phyloP scores from a whole-genome alignment of 257 asterid species.

The Ajuga chamaepitys region DNA sequence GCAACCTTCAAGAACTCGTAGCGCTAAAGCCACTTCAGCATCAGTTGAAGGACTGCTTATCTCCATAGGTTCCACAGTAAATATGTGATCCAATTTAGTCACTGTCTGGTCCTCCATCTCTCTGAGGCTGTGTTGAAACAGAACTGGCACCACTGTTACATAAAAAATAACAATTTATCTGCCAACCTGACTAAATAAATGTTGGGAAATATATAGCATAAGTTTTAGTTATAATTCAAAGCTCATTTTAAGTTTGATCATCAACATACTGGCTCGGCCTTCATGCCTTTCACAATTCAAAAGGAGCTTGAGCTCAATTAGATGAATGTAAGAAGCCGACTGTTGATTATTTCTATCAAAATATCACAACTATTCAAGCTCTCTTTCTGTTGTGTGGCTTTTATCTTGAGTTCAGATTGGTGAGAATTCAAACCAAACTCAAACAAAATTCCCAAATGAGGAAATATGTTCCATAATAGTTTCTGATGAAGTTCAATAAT shows the following conservation, averaged over 20 bases:
- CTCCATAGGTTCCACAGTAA: constrained; percentile 69
- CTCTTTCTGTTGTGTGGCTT: not conserved
- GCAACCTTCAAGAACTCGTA: constrained; percentile 93
- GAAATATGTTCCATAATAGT: not conserved
- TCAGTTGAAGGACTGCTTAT: constrained; percentile 79
- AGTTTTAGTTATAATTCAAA: not conserved
- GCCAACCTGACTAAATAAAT: not conserved
- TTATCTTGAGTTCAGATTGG: not conserved
- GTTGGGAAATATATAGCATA: not conserved
- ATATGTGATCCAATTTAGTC: constrained; percentile 59
- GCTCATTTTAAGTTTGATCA: constrained; percentile 2
- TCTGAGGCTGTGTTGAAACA: constrained; percentile 70
- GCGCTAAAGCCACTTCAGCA: constrained; percentile 87
- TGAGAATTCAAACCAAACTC: not conserved
- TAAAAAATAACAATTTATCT: not conserved
- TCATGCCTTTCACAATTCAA: not conserved
- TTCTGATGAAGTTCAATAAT: not conserved
- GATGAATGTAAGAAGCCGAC: not conserved
- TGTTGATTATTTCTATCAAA: not conserved
- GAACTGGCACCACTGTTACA: constrained; percentile 73
- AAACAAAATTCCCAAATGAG: not conserved
- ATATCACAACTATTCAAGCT: not conserved
- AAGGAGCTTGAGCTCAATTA: too few species aligned
- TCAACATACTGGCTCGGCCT: not conserved
- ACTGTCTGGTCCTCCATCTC: constrained; percentile 71